Evolutionary conservation across 805 yeast species (phyloP).

Genomic region (Hanseniaspora guilliermondii): DNA sequence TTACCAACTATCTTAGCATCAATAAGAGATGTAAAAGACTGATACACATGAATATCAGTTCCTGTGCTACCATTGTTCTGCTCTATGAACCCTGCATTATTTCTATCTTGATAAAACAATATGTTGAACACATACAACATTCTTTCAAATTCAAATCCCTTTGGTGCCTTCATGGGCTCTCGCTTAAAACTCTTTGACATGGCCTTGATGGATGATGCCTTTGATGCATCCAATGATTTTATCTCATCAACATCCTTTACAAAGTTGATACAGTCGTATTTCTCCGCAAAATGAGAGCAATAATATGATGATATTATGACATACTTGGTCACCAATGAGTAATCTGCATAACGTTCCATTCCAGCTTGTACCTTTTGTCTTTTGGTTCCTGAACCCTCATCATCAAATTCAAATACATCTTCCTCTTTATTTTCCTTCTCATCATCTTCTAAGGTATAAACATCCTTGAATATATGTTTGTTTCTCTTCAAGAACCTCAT

Average conservation of each 20-base stretch:
- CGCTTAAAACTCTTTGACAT: not conserved
- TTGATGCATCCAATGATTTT: not conserved
- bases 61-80: constrained; percentile 1
- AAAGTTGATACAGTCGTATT: not conserved
- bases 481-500: not conserved
- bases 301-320: constrained; percentile 1
- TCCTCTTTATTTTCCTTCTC: not conserved
- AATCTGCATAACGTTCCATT: not conserved
- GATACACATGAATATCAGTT: not conserved
- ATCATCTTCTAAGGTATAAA: not conserved
- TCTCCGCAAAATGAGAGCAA: constrained; percentile 3
- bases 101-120: constrained; percentile 1
- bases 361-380: not conserved
- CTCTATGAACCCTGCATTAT: not conserved
- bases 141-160: constrained; percentile 10
- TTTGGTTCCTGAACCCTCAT: not conserved
- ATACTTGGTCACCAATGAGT: constrained; percentile 1
- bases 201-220: not conserved
- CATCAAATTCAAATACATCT: not conserved
- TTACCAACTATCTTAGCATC: constrained; percentile 2
- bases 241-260: not conserved
- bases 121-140: constrained; percentile 5
- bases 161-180: not conserved
- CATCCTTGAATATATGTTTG: not conserved
- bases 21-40: not conserved